Conservation (phyloP, 1,284 basidiomycete species). For the Trichosporon faecale region DNA sequence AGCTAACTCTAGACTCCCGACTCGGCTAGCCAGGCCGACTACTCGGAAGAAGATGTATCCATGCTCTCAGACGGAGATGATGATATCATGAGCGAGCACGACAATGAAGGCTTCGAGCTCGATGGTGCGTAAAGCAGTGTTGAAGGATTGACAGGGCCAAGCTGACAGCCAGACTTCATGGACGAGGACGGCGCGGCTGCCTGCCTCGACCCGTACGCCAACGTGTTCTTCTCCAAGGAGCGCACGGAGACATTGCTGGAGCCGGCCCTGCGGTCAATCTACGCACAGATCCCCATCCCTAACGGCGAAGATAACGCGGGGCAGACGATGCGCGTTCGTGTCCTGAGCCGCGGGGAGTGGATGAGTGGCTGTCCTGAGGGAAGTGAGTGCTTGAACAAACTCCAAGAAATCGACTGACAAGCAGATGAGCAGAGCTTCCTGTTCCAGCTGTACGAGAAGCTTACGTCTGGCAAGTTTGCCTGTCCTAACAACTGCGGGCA, state of each 20-base stretch:
- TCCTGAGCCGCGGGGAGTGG: constrained; percentile 86
- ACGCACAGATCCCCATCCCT: constrained; percentile 10
- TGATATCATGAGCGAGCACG: constrained; percentile 47
- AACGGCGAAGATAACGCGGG: constrained; percentile 47
- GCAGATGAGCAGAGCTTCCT: constrained; percentile 76
- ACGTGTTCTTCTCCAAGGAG: constrained; percentile 88
- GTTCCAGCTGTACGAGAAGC: constrained; percentile 73
- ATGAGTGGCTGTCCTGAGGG: constrained; percentile 94
- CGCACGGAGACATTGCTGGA: constrained; percentile 80
- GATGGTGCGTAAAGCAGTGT: constrained; percentile 23
- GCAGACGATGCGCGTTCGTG: constrained; percentile 54
- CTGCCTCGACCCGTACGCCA: constrained; percentile 74
- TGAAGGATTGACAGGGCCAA: too few species aligned
- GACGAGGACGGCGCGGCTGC: constrained; percentile 39
- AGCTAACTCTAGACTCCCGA: constrained; percentile 9
- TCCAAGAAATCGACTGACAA: not conserved
- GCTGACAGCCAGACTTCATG: constrained; percentile 14
- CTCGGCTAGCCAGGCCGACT: not conserved
- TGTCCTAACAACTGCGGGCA: constrained; percentile 73
- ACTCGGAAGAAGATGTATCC: constrained; percentile 40
- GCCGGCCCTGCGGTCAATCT: constrained; percentile 60
- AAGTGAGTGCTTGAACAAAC: constrained; percentile 26
- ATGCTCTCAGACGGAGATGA: not conserved
- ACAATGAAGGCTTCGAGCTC: constrained; percentile 43
- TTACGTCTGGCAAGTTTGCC: constrained; percentile 62